These are phyloP conservation scores for Hordeum marinum DNA, from an alignment of 176 grass and related monocot genomes.

Conservation along the genomic window DNA sequence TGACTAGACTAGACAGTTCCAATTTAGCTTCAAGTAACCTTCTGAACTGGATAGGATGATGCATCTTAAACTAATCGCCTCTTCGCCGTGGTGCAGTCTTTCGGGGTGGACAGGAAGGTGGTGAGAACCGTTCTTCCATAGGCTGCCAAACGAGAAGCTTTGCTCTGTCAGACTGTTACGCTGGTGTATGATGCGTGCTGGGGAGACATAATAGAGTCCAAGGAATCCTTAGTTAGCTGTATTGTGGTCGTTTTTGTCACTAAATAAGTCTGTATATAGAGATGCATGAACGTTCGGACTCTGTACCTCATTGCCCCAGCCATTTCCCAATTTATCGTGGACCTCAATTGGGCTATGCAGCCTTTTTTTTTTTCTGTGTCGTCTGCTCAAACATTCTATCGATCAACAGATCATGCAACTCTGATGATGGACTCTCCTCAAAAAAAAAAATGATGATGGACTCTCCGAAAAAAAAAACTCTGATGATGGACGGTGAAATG, in stretches of 20 bases:
- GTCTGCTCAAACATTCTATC: background rate
- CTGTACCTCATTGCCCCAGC: background rate
- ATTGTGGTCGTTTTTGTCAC: background rate
- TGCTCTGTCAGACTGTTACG: background rate
- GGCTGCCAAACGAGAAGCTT: background rate
- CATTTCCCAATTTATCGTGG: background rate
- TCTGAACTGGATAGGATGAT: background rate
- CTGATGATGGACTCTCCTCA: too few species aligned
- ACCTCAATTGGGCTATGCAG: background rate
- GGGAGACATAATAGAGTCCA: background rate
- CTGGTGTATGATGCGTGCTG: background rate
- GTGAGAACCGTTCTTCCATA: conserved; percentile 71
- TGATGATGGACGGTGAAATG: too few species aligned
- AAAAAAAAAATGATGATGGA: too few species aligned
- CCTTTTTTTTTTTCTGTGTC: background rate
- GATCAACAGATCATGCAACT: background rate
- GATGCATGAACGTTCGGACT: background rate
- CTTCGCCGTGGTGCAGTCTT: conserved; percentile 46
- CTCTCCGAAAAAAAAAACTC: too few species aligned
- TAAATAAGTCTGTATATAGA: conserved; percentile 16
- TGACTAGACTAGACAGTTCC: background rate
- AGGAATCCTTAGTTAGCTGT: background rate
- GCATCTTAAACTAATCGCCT: background rate
- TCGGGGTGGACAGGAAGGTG: conserved; percentile 84
- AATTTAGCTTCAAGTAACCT: background rate